Base-by-base conservation (phyloP, 1,284 basidiomycete species). In the Cryptococcus neoformans region DNA sequence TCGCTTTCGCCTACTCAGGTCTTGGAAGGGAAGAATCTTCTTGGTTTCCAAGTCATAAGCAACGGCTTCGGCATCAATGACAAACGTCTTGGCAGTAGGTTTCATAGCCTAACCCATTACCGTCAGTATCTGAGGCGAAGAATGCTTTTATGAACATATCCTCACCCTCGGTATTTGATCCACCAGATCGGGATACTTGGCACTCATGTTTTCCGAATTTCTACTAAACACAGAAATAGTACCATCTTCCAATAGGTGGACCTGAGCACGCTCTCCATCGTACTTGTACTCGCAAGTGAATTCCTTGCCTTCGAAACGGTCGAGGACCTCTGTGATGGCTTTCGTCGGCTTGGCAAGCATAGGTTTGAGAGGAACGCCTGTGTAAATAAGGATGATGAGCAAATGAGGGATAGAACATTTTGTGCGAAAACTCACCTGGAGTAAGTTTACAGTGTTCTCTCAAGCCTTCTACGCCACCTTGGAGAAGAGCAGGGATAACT, bases 241-340 rank as follows among this genome's bases (percentile, higher is more conserved):
- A 2, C 91, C 92, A 68, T 91, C 83, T 48, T 86, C 84, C 46
- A 92, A 79, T 72, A 83, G 85, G 75, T 97, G 93, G 51, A 87
- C 88, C 81, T 97, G 93, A 11, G 96, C 96, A 53, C 96, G 87
- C 77, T 99, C 96, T 8, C 96, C 96, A 66, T 99, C 96, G 70
- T 99, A 99, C 78, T 99, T 99, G 80, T 98, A 99, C 80, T 99
- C 96, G 79, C 95, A 99, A 4, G 96, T 98, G 75, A 99, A 99
- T 49, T 84, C 84, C 76, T 94, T 93, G 68, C 87, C 87, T 76
- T 99, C 96, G 70, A 99, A 99, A 50, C 94, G 83, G 78, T 99
- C 95, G 17, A 99, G 83, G 6, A 99, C 95, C 77, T 99, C 96
- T n/a, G 89, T 87, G 65, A 99, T 98, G 0, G 95, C 95, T 76